phyloP scores from a whole-genome alignment of 805 yeast genomes.

The Hermanozyma aechmeae region DNA sequence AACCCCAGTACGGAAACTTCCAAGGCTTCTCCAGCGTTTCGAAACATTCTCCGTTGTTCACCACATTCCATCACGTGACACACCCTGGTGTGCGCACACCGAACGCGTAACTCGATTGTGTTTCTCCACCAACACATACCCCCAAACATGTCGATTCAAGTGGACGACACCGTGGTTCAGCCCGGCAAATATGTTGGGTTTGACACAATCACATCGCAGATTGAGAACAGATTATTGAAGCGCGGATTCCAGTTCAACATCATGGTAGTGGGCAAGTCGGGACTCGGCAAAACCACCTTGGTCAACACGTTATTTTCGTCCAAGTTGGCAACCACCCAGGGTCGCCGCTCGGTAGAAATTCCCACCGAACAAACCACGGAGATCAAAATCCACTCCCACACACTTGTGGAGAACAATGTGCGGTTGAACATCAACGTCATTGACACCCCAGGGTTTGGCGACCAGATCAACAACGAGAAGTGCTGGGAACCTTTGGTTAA shows the following conservation, averaged over 20 bases:
- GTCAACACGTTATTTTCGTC: conserved; percentile 86
- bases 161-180: conserved; percentile 19
- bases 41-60: conserved; percentile 1
- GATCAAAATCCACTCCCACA: conserved; percentile 61
- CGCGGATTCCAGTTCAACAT: conserved; percentile 91
- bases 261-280: conserved; percentile 87
- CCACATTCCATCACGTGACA: conserved; percentile 1
- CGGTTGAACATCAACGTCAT: conserved; percentile 77
- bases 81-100: conserved; percentile 3
- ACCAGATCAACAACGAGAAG: conserved; percentile 87
- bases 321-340: conserved; percentile 63
- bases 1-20: no score
- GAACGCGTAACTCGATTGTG: conserved; percentile 3
- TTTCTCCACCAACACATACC: background rate
- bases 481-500: conserved; percentile 96
- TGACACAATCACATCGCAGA: conserved; percentile 92
- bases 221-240: conserved; percentile 83
- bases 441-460: conserved; percentile 98
- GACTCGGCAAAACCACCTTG: conserved; percentile 89
- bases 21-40: no score
- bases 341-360: conserved; percentile 57
- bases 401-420: conserved; percentile 78
- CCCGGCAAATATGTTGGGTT: conserved; percentile 89
- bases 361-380: conserved; percentile 84
- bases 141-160: conserved; percentile 9